Evolutionary conservation across 2,329 filamentous ascomycete genomes (phyloP), one percentile per base, ranked within the genome.

Genomic region (Chaetomium globosum): DNA sequence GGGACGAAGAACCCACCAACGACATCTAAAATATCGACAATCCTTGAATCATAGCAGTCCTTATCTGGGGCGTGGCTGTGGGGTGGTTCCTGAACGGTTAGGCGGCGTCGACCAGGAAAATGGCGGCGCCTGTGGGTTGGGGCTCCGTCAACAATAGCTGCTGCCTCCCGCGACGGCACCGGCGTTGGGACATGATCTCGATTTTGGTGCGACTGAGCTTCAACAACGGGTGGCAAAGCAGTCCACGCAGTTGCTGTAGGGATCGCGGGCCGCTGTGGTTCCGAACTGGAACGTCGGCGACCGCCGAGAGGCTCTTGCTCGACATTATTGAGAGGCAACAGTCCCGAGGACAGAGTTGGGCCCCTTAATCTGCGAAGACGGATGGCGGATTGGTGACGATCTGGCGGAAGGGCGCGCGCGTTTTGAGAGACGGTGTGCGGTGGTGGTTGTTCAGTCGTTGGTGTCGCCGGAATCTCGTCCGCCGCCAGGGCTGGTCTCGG

Each of bases 11-110:
- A 57, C 69, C 19, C 23, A 73, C 72, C 71, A 52, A 75, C 67
- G n/a, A 73, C 73, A 62, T 75, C 74, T 6, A 75, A 66, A 30
- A 74, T 69, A 60, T 75, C 73, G 46, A 75, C 74, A 26, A 75
- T 73, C 16, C 68, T 70, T 12, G 69, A 70, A 52, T 74, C 73
- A 46, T 75, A 75, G 31, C 63, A 69, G 48, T 72, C 69, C 7
- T 69, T 67, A 5, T 66, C 64, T 10, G 12, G 33, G 1, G 2
- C 30, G 4, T 36, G 10, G 6, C 21, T 13, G 0, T 31, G 28
- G 12, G 53, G 56, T 0, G 55, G 56, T 9, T 36, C 53, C 5
- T 39, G 57, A 6, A 59, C 36, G 2, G 62, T 56, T 43, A 59
- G 58, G 48, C 61, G 55, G 13, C 64, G 66, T 9, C 60, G 61